Evolutionary conservation across 1,139 yeast species (phyloP), one percentile per base, ranked within the genome.

Genomic region (Candida smagusa): DNA sequence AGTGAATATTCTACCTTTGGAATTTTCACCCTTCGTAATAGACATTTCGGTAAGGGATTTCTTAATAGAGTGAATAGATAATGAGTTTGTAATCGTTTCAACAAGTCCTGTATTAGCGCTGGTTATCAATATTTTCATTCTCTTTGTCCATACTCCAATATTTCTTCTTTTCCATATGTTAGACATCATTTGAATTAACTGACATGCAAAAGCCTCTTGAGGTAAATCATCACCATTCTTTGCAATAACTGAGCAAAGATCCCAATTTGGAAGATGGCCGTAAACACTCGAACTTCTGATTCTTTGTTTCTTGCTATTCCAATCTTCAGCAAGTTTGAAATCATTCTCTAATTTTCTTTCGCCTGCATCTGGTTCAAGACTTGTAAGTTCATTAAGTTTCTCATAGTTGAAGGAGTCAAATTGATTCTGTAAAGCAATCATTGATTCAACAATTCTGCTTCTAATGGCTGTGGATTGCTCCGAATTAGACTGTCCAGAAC

Each of bases 121-220:
- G 0, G 98, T 92, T 30, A 92, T 83, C 42, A 92, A 68, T 42
- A 92, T 92, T 48, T 86, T 81, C 97, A 92, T 92, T 44, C 81
- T 74, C 50, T 90, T 90, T 1, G 92, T 94, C 97, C 98, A 92
- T 4, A 81, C 86, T 11, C 75, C 79, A 4, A 38, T 34, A 2
- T 71, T 67, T 22, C 77, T 75, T 25, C 68, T 74, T 36, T 78
- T 76, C 97, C 97, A 92, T 33, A 88, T 81, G 38, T 77, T 79
- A 0, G 95, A 83, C 61, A 90, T 86, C 31, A 95, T 82, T 39
- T 85, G 81, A 34, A 92, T 90, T 28, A 92, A 60, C 56, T 92
- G 98, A 48, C 97, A 89, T 0, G 98, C 98, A 68, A 92, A 89
- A 0, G 98, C 97, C 56, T 92, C 98, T 57, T 92, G 98, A 13